Evolutionary conservation across 768 basidiomycete species (phyloP).

Genomic region (Leccinum sublutescens): DNA sequence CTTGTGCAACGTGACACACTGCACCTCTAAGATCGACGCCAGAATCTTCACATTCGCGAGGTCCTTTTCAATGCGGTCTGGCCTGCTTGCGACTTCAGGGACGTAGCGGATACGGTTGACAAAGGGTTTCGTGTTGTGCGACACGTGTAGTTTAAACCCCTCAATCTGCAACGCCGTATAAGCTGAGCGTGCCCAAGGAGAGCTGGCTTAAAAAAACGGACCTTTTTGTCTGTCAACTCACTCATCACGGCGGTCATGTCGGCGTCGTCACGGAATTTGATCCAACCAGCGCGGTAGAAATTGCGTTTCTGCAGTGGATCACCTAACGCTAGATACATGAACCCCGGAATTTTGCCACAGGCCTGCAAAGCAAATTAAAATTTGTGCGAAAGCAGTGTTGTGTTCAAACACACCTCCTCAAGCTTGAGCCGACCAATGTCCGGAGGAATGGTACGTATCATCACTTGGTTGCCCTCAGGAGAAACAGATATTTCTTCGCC

Average conservation of each 20-base stretch:
- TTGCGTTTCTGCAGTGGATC: conserved; percentile 92
- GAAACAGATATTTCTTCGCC: conserved; percentile 69
- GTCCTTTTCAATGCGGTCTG: conserved; percentile 80
- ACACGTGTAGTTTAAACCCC: conserved; percentile 90
- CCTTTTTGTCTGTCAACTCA: conserved; percentile 84
- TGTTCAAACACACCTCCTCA: conserved; percentile 64
- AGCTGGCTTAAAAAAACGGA: conserved; percentile 27
- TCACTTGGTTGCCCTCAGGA: conserved; percentile 85
- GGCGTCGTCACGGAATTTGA: conserved; percentile 80
- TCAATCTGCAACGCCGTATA: conserved; percentile 62
- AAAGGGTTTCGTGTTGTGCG: conserved; percentile 76
- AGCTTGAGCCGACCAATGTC: conserved; percentile 87
- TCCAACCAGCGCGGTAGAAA: conserved; percentile 94
- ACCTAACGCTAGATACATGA: conserved; percentile 83
- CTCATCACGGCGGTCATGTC: conserved; percentile 74
- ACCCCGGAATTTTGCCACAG: conserved; percentile 75
- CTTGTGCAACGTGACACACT: conserved; percentile 54
- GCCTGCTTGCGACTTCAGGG: conserved; percentile 77
- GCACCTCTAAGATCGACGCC: conserved; percentile 71
- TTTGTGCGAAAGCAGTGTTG: conserved; percentile 1
- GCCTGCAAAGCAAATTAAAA: conserved; percentile 46
- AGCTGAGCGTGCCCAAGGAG: conserved; percentile 4
- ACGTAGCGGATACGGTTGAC: conserved; percentile 75
- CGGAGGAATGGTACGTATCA: conserved; percentile 94
- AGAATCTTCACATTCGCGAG: conserved; percentile 72